Conservation (phyloP, 2,329 filamentous ascomycete species). For the Colletotrichum gigasporum region DNA sequence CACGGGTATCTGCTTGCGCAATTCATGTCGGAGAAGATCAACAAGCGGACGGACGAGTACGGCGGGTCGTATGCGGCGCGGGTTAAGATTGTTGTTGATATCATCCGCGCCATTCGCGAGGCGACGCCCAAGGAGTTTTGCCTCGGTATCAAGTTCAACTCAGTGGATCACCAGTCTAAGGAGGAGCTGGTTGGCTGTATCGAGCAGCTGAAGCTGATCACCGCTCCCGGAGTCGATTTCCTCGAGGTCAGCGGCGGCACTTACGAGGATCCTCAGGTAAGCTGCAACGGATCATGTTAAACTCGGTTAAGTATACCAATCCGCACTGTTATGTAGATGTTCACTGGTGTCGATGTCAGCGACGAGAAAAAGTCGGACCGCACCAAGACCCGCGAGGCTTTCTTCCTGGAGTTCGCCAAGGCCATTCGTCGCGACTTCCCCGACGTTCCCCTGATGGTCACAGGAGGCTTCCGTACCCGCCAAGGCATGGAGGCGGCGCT, state of each 20-base stretch:
- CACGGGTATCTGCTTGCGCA: constrained; percentile 68
- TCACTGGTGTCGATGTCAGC: constrained; percentile 13
- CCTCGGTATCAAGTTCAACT: constrained; percentile 65
- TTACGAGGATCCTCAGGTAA: constrained; percentile 62
- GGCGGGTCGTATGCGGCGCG: constrained; percentile 61
- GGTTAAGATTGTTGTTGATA: constrained; percentile 59
- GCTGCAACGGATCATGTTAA: constrained; percentile 20
- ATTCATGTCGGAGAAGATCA: constrained; percentile 61
- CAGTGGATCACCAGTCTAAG: constrained; percentile 62
- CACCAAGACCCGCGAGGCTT: constrained; percentile 69
- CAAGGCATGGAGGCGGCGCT: constrained; percentile 52
- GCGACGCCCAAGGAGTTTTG: constrained; percentile 52
- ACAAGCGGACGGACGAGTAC: constrained; percentile 63
- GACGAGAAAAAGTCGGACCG: constrained; percentile 45
- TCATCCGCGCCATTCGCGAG: constrained; percentile 53
- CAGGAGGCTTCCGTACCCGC: constrained; percentile 68
- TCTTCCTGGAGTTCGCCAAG: constrained; percentile 74
- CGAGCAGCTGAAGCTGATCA: constrained; percentile 64
- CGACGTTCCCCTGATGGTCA: constrained; percentile 62
- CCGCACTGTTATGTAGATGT: background rate
- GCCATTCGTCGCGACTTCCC: constrained; percentile 56
- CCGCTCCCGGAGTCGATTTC: constrained; percentile 67
- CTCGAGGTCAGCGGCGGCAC: constrained; percentile 74
- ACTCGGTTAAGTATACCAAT: constrained; percentile 25
- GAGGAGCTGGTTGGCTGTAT: constrained; percentile 61